phyloP scores from a whole-genome alignment of 2,329 filamentous ascomycete species.

The Cadophora sp. region DNA sequence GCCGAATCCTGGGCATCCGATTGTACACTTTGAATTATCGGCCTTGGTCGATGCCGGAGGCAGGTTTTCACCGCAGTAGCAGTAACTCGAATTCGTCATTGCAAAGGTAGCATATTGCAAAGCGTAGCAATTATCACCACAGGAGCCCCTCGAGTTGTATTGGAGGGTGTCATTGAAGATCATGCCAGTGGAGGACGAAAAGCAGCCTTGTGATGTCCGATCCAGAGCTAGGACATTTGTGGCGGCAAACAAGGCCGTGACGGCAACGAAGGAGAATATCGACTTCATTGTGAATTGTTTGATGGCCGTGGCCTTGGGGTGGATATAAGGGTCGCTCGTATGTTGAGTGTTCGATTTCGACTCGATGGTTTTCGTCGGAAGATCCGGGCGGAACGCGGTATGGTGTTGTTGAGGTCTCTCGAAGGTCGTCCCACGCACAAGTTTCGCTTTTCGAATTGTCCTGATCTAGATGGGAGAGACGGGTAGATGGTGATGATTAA shows the following conservation, averaged over 20 bases:
- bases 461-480: constrained; percentile 1
- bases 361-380: constrained; percentile 14
- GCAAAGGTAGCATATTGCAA: constrained; percentile 33
- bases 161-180: constrained; percentile 37
- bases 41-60: constrained; percentile 35
- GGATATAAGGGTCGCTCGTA: constrained; percentile 26
- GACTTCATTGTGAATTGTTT: constrained; percentile 36
- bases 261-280: constrained; percentile 30
- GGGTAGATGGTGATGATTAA: constrained; percentile 22
- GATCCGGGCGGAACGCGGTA: constrained; percentile 4
- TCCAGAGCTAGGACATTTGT: constrained; percentile 30
- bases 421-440: constrained; percentile 19
- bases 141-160: constrained; percentile 43
- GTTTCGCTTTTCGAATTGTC: constrained; percentile 10
- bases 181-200: constrained; percentile 36
- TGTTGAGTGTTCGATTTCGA: constrained; percentile 18
- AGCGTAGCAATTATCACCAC: constrained; percentile 26
- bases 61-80: constrained; percentile 43
- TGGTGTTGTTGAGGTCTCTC: constrained; percentile 1
- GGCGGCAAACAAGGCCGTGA: constrained; percentile 31
- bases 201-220: constrained; percentile 40
- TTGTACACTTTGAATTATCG: constrained; percentile 36
- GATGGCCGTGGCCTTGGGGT: constrained; percentile 35
- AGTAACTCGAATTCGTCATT: constrained; percentile 37
- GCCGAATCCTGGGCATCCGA: constrained; percentile 41